Percentiles rank a stretch among this genome's conserved stretches.
These are phyloP conservation scores for Vinca major DNA, from an alignment of 305 asterid species.

Conservation along the genomic window DNA sequence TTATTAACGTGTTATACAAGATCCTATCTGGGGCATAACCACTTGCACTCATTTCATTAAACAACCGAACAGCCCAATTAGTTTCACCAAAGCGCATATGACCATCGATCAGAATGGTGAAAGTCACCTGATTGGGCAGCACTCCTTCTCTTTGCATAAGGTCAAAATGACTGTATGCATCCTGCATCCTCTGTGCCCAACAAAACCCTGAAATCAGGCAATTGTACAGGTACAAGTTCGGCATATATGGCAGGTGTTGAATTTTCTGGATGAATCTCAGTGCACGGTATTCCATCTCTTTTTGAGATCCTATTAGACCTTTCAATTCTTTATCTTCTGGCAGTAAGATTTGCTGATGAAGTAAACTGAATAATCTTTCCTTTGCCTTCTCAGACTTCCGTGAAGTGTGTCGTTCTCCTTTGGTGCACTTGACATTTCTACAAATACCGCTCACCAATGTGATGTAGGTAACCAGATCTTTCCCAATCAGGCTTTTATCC, in stretches of 20 bases:
- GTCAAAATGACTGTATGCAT: conserved; percentile 40
- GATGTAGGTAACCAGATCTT: conserved; percentile 36
- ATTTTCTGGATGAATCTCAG: conserved; percentile 29
- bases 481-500: conserved; percentile 37
- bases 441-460: conserved; percentile 43
- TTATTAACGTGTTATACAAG: conserved; percentile 36
- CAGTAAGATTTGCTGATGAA: conserved; percentile 19
- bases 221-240: conserved; percentile 41
- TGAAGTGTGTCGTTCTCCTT: conserved; percentile 27
- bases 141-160: conserved; percentile 35
- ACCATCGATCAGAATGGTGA: conserved; percentile 48
- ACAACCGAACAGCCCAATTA: conserved; percentile 39
- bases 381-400: conserved; percentile 22
- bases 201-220: conserved; percentile 39
- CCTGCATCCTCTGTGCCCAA: conserved; percentile 33
- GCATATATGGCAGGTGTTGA: conserved; percentile 16
- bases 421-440: conserved; percentile 29
- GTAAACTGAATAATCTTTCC: conserved; percentile 34
- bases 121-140: conserved; percentile 48
- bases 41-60: conserved; percentile 40
- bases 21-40: conserved; percentile 37
- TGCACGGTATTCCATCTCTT: conserved; percentile 29
- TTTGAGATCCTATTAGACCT: conserved; percentile 22
- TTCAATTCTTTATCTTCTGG: conserved; percentile 21
- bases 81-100: conserved; percentile 37